Conservation (phyloP, 805 yeast genomes). For the Starmerella potacharoeniae region DNA sequence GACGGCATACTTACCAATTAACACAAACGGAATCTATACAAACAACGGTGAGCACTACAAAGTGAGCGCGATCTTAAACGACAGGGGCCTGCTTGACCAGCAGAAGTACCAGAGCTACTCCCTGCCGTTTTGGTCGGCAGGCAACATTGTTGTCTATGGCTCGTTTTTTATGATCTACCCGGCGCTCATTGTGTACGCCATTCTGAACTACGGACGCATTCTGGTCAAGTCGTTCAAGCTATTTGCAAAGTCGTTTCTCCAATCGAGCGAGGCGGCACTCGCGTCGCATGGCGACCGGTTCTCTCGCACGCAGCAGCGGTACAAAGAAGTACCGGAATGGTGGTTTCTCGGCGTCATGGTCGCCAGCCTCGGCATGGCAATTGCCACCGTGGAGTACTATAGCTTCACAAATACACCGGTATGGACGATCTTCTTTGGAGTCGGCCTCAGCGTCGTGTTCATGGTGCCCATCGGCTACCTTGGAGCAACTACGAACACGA, state of each 20-base stretch:
- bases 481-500: slow-evolving; percentile 38
- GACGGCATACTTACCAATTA: slow-evolving; percentile 43
- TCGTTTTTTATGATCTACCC: slow-evolving; percentile 47
- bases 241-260: slow-evolving; percentile 19
- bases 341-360: slow-evolving; percentile 38
- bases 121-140: slow-evolving; percentile 58
- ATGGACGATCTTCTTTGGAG: slow-evolving; percentile 46
- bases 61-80: slow-evolving; percentile 36
- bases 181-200: slow-evolving; percentile 38
- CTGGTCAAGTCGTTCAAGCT: neutral
- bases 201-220: slow-evolving; percentile 19
- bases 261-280: slow-evolving; percentile 16
- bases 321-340: slow-evolving; percentile 51
- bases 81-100: slow-evolving; percentile 36
- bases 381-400: slow-evolving; percentile 33
- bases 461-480: slow-evolving; percentile 41
- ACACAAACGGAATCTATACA: slow-evolving; percentile 29
- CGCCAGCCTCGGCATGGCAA: slow-evolving; percentile 36
- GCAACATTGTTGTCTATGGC: slow-evolving; percentile 47
- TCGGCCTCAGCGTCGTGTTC: slow-evolving; percentile 41
- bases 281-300: slow-evolving; percentile 40
- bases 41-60: slow-evolving; percentile 27
- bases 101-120: slow-evolving; percentile 46
- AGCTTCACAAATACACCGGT: slow-evolving; percentile 40
- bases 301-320: slow-evolving; percentile 43